Base-by-base conservation (phyloP, 257 asterid species). In the Coffea canephora region DNA sequence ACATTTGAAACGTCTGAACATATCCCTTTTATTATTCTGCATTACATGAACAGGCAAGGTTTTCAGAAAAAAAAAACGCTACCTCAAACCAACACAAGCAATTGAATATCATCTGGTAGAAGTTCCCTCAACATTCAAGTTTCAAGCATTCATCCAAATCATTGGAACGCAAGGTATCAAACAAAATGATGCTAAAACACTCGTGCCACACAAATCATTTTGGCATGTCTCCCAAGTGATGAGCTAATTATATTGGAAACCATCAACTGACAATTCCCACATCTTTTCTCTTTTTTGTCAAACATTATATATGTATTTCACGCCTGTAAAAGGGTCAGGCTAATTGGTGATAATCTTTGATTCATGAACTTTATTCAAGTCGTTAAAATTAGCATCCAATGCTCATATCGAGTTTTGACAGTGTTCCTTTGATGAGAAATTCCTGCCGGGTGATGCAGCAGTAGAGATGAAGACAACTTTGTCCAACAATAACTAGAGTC, bases 1-100 rank as follows among this genome's bases (percentile, higher is more conserved):
- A 95, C 95, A 21, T 78, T 91, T 8, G 98, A 86, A 66, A 95
- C 96, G 48, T 93, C 96, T 45, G 97, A 76, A 52, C 89, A 71
- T 73, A 90, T 83, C 68, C 89, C 96, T 86, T 88, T 90, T 74
- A 95, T 79, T 71, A 92, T 89, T 75, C 98, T 95, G 90, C 73
- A 82, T 75, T 49, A 77, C 70, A 70, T 78, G 52, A 76, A 45
- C 21, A 76, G 19, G 78, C 68, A 74, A 71, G 50, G 75, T 23
- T 49, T 25, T 49, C 48, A n/a, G 16, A 50, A 76, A 23, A 31
- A 49, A 19, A 43, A 70, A 64, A 3, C 5, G 5, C 43, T 61
- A 77, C 12, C 74, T 79, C 25, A 27, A 18, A 50, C 18, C 25
- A n/a, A 46, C 27, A 55, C 64, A 27, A 64, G 64, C 43, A 31